Evolutionary conservation across 2,329 filamentous ascomycete species (phyloP), one percentile per base, ranked within the genome.

Genomic region (Hawksworthiomyces lignivorus): DNA sequence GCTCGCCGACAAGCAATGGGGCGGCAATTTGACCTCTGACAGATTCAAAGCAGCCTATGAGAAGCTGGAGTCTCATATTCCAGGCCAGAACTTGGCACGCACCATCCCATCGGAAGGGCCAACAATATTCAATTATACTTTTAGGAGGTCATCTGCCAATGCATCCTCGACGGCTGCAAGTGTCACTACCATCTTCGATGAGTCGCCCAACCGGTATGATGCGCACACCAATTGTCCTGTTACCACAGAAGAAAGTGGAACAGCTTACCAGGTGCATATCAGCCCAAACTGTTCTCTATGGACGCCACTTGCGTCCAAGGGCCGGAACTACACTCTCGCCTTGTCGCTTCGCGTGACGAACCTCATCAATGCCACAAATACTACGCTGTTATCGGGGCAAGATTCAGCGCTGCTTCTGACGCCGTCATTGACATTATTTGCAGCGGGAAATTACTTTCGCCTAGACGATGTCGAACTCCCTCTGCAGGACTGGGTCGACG

Each of bases 271-370:
- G 1, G n/a, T n/a, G n/a, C n/a, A n/a, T n/a, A 48, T 72, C 17
- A 51, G 54, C 4, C 45, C 56, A 1, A 46, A 54, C 1, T 76
- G 73, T 50, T 55, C 56, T 4, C 43, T 75, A 2, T 55, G 45
- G 1, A 75, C 72, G 1, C 71, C 71, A 0, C 53, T 74, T 8
- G 55, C 56, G 0, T 72, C 69, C 26, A 80, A 79, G 52, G 75
- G 75, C 3, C 62, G 72, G 44, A 63, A 77, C 50, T 79, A 79
- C 54, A 75, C 69, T 0, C 62, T 80, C 1, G 62, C 66, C 0
- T 60, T 78, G 12, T 56, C 60, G 1, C 49, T 72, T 6, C 56
- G 50, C 14, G 29, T 64, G 8, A 48, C 54, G n/a, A 52, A 57
- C 1, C 56, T 64, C 1, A 50, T 49, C 0, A 54, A 56, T 11